Base-by-base conservation (phyloP, 75 land plant species). In the Picea glauca region DNA sequence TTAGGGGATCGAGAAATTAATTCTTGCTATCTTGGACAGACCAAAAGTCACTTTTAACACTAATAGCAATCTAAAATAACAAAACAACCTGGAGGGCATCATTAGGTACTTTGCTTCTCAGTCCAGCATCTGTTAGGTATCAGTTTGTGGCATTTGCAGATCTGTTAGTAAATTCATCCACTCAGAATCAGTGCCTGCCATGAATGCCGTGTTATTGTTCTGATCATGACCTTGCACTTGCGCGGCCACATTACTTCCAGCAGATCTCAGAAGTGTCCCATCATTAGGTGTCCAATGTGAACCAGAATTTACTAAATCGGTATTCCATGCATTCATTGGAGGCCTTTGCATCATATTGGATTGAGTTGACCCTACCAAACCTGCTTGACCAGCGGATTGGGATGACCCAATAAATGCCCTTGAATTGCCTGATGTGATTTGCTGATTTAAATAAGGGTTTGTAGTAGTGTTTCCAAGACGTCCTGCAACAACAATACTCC, bases 401-500 rank as follows among this genome's bases (percentile, higher is more conserved):
- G 74, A 20, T n/a, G 74, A 11, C 20, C 74, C 74, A 70, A 43
- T n/a, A 17, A 70, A 70, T 43, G 40, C 74, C 74, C 74, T 70
- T 20, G 11, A n/a, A 70, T 70, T n/a, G 23, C 54, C 9, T 20
- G 74, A 70, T 70, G 74, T n/a, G 23, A 43, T 70, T 8, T 43
- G 74, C 50, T 70, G 74, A 70, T 70, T 70, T 70, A 75, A 14
- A 31, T 75, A 75, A 57, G 76, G 76, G 35, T 12, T 31, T 75
- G 35, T 31, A 75, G 31, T 21, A 58, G 15, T 75, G 35, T 30
- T 75, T 75, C 33, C 76, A 23, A 75, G 32, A 57, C 59, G 58
- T 3, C 76, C 76, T 43, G 60, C 0, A 57, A 18, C 60, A 75
- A 31, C 59, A 74, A 77, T 77, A 78, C 91, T 89, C 43, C 93